Evolutionary conservation across 108 stramenopile species (phyloP).

Genomic region (Pseudonitzschia multistriata): DNA sequence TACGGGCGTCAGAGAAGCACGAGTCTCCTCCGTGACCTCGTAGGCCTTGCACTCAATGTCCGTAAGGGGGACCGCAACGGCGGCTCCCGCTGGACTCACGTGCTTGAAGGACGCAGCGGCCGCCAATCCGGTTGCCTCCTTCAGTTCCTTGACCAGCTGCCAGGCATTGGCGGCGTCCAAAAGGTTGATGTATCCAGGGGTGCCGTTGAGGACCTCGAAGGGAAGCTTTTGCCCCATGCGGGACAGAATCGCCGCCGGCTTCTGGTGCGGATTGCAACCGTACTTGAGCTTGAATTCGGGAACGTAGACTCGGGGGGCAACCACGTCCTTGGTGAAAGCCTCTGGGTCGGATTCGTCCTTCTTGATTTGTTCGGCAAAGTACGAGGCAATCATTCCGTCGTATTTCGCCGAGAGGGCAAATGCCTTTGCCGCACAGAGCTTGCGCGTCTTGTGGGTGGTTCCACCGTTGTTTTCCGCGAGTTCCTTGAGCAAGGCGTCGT

Average conservation of each 20-base stretch:
- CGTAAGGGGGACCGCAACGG: slow-evolving; percentile 91
- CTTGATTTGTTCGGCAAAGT: slow-evolving; percentile 76
- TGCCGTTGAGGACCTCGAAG: slow-evolving; percentile 88
- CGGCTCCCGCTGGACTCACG: slow-evolving; percentile 97
- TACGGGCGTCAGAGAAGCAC: slow-evolving; percentile 78
- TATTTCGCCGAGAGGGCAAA: slow-evolving; percentile 92
- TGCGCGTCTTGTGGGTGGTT: slow-evolving; percentile 83
- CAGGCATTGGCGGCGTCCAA: slow-evolving; percentile 97
- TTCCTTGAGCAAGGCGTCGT: slow-evolving; percentile 69
- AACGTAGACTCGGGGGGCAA: slow-evolving; percentile 85
- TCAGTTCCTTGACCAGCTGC: slow-evolving; percentile 94
- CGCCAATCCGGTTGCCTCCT: slow-evolving; percentile 85
- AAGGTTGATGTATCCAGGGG: slow-evolving; percentile 98
- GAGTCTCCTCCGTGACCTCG: slow-evolving; percentile 74
- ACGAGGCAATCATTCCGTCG: slow-evolving; percentile 91
- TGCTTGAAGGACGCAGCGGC: slow-evolving; percentile 99
- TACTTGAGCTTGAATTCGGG: slow-evolving; percentile 92
- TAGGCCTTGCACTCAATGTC: slow-evolving; percentile 87
- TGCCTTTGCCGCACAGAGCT: slow-evolving; percentile 85
- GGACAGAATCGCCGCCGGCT: slow-evolving; percentile 84
- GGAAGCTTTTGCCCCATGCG: slow-evolving; percentile 79
- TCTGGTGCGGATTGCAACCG: slow-evolving; percentile 98
- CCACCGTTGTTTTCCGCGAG: slow-evolving; percentile 79
- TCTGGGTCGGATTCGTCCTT: slow-evolving; percentile 15
- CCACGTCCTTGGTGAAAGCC: slow-evolving; percentile 41